A percentile compares a stretch with the other conserved stretches of the same genome.
These are phyloP conservation scores for Straminergon stramineum DNA, from an alignment of 225 moss, liverwort and hornwort genomes.

Conservation along the genomic window DNA sequence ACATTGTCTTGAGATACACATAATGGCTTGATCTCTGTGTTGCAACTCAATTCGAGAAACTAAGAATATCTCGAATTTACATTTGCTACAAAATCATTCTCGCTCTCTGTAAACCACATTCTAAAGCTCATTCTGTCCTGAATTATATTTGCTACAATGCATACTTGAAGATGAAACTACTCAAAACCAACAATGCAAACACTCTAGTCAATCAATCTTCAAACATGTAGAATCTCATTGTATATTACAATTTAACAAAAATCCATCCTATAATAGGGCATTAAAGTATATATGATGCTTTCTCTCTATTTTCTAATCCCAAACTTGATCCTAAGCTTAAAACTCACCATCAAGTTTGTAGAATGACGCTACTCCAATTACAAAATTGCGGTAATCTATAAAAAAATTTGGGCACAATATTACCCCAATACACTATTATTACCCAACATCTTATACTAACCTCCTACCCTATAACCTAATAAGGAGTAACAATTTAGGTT, in stretches of 20 bases:
- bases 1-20: neutral
- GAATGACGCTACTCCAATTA: rapidly evolving
- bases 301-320: neutral
- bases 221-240: neutral
- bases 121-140: rapidly evolving
- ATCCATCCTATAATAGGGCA: rapidly evolving
- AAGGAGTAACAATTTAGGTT: neutral
- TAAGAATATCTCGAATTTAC: neutral
- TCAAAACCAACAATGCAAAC: rapidly evolving
- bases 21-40: neutral
- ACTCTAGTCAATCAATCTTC: too few species aligned
- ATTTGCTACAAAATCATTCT: neutral
- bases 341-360: rapidly evolving
- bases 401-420: neutral
- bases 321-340: rapidly evolving
- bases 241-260: neutral
- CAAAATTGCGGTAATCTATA: neutral
- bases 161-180: neutral
- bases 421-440: neutral
- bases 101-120: too few species aligned
- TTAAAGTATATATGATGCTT: too few species aligned
- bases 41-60: rapidly evolving
- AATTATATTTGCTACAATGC: neutral
- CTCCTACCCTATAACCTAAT: neutral
- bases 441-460: neutral